These are phyloP conservation scores for Pseudofabraea citricarpa DNA, from an alignment of 2,329 filamentous ascomycete species.

Conservation along the genomic window DNA sequence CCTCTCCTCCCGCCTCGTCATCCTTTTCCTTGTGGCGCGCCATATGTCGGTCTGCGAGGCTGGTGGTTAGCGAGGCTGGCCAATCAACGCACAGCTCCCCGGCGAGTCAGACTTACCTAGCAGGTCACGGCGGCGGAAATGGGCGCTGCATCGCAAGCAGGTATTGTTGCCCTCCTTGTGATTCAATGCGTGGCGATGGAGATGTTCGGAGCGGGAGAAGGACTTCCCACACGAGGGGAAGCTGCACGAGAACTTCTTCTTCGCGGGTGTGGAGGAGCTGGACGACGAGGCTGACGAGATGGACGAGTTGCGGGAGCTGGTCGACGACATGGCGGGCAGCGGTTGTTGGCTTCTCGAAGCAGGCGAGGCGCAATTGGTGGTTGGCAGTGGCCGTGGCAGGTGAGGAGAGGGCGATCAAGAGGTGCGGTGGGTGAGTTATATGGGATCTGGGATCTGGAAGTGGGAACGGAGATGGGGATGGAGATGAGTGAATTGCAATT, in stretches of 20 bases:
- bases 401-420: neutral
- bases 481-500: neutral
- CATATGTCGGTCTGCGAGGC: constrained; percentile 46
- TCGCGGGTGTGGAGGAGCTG: constrained; percentile 11
- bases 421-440: neutral
- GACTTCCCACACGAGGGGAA: constrained; percentile 37
- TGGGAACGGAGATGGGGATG: neutral
- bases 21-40: constrained; percentile 40
- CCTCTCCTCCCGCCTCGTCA: constrained; percentile 42
- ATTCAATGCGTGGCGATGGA: constrained; percentile 46
- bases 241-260: constrained; percentile 34
- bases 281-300: constrained; percentile 20
- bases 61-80: constrained; percentile 5
- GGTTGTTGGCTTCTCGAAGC: constrained; percentile 14
- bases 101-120: constrained; percentile 36
- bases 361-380: neutral
- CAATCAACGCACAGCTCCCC: neutral
- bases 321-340: constrained; percentile 24
- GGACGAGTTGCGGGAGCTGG: constrained; percentile 19
- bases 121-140: constrained; percentile 51
- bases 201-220: constrained; percentile 46
- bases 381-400: neutral
- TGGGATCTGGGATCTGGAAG: neutral
- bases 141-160: constrained; percentile 47
- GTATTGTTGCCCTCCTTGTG: constrained; percentile 44